Conservation (phyloP, 768 basidiomycete species). For the Pholiota conissans region DNA sequence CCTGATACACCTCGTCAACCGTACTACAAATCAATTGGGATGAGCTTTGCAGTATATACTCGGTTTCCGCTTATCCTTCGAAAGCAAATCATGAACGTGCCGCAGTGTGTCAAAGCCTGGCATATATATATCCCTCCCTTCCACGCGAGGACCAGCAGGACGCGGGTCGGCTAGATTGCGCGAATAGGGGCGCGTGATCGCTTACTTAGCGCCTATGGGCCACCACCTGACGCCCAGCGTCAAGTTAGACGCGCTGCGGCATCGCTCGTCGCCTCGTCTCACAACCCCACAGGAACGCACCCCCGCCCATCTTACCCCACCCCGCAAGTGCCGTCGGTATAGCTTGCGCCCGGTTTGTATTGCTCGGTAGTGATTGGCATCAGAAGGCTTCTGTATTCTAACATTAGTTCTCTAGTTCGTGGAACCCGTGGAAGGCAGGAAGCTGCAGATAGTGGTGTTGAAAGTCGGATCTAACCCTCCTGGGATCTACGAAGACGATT, state of each 20-base stretch:
- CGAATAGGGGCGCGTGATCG: neutral
- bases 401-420: conserved; percentile 2
- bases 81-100: too few relatives aligned
- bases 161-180: neutral
- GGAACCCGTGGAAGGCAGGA: neutral
- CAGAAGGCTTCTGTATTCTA: neutral
- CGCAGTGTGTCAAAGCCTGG: neutral
- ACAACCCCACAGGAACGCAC: neutral
- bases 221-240: too few relatives aligned
- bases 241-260: too few relatives aligned
- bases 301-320: neutral
- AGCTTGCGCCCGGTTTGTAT: neutral
- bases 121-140: neutral
- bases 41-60: too few relatives aligned
- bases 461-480: too few relatives aligned
- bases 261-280: neutral
- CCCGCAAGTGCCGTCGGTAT: neutral
- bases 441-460: too few relatives aligned
- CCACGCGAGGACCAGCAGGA: too few relatives aligned
- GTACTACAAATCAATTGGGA: too few relatives aligned
- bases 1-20: too few relatives aligned
- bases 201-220: too few relatives aligned
- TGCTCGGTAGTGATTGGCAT: neutral
- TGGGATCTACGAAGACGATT: neutral
- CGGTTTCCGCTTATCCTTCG: neutral